A percentile compares a stretch with the other conserved stretches of the same genome.
Conservation (phyloP, 2,329 filamentous ascomycete genomes). For the Blastomyces parvus region DNA sequence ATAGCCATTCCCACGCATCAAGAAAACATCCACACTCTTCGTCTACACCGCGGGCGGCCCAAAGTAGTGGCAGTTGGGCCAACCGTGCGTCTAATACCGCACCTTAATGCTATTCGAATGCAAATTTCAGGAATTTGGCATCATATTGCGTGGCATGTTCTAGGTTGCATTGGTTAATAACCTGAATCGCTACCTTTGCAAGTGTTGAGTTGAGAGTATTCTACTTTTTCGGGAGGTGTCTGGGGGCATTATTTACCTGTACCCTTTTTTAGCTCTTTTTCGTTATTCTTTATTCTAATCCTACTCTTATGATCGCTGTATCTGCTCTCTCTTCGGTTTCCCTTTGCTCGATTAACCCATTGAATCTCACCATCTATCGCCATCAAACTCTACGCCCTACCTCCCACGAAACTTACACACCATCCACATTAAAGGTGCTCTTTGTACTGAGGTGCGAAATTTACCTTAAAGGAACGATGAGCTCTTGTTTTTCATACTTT, state of each 20-base stretch:
- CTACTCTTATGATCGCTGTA: not conserved
- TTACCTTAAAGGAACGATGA: not conserved
- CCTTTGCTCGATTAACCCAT: not conserved
- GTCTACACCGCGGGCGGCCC: conserved; percentile 7
- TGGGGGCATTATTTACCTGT: conserved; percentile 5
- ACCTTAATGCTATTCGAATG: not conserved
- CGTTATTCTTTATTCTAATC: conserved; percentile 1
- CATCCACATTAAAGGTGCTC: not conserved
- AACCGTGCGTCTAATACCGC: conserved; percentile 5
- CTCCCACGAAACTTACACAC: not conserved
- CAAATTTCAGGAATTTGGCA: conserved; percentile 5
- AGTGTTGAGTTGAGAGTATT: conserved; percentile 2
- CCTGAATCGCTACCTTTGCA: not conserved
- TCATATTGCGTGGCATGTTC: not conserved
- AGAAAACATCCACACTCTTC: conserved; percentile 13
- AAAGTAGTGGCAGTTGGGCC: conserved; percentile 8
- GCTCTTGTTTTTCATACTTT: not conserved
- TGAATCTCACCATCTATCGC: not conserved
- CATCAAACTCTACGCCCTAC: not conserved
- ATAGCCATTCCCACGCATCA: conserved; percentile 11
- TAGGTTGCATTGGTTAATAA: not conserved
- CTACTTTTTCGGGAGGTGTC: conserved; percentile 4
- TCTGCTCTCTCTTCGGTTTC: not conserved
- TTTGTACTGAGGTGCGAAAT: not conserved
- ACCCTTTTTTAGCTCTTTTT: not conserved